These are phyloP conservation scores for Rosa multiflora DNA, from an alignment of 306 rosid species.

Conservation along the genomic window DNA sequence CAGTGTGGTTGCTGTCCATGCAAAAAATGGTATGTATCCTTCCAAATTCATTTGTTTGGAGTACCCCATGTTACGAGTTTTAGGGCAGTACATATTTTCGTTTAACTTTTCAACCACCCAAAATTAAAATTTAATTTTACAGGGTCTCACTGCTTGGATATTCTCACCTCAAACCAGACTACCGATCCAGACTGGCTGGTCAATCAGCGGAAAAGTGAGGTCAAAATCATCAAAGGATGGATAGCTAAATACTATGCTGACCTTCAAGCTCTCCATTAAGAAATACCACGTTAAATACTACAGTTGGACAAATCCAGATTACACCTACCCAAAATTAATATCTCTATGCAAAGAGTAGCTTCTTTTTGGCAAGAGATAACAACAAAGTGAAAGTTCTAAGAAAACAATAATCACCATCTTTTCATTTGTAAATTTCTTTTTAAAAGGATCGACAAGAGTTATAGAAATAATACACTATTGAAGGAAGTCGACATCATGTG, in stretches of 20 bases:
- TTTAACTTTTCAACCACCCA: not conserved
- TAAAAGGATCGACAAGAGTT: not conserved
- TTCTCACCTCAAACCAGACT: not conserved
- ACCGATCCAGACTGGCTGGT: slow-evolving; percentile 37
- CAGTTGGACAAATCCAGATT: not conserved
- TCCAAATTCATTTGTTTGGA: not conserved
- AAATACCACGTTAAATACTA: not conserved
- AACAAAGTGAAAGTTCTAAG: too few species aligned
- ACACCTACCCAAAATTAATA: not conserved
- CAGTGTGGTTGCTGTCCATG: slow-evolving; percentile 43
- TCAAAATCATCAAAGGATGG: slow-evolving; percentile 31
- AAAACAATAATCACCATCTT: too few species aligned
- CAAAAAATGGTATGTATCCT: slow-evolving; percentile 46
- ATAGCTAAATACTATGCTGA: slow-evolving; percentile 29
- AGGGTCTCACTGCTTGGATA: slow-evolving; percentile 33
- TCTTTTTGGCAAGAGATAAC: not conserved
- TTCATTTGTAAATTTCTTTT: not conserved
- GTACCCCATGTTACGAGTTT: not conserved
- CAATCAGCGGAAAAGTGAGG: slow-evolving; percentile 29
- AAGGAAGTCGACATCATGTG: too few species aligned
- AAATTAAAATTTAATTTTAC: not conserved
- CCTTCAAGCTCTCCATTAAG: not conserved
- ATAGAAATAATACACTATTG: not conserved
- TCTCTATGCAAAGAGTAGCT: not conserved
- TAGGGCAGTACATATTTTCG: not conserved